A percentile compares a stretch with the other conserved stretches of the same genome.
These are phyloP conservation scores for Lenwebbia sp. DNA, from an alignment of 345 rosid genomes.

Conservation along the genomic window DNA sequence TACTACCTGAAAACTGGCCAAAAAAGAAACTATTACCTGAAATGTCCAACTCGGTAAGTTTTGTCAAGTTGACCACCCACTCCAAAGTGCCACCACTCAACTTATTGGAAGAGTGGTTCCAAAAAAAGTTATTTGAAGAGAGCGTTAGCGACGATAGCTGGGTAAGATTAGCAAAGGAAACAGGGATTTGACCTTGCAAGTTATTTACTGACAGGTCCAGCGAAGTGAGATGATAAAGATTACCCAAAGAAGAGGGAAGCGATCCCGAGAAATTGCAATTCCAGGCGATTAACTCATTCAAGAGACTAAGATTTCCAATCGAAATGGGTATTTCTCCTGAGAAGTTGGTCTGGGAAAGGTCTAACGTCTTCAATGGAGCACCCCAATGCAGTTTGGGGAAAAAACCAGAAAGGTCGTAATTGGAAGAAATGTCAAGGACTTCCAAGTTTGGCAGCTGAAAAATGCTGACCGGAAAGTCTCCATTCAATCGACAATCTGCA, in stretches of 20 bases:
- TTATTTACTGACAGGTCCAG: not conserved
- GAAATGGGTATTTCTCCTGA: not conserved
- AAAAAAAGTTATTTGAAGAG: too few species aligned
- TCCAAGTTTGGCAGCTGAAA: not conserved
- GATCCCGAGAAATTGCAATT: not conserved
- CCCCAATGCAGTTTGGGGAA: not conserved
- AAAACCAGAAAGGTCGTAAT: not conserved
- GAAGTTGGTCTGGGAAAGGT: not conserved
- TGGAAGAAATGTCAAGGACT: rapidly evolving
- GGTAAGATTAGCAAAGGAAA: not conserved
- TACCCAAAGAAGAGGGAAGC: not conserved
- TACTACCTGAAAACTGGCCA: too few species aligned
- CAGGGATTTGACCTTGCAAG: constrained; percentile 4
- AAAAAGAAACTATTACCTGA: too few species aligned
- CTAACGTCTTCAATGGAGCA: not conserved
- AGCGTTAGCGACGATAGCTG: too few species aligned
- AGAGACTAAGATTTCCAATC: not conserved
- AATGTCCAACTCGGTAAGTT: too few species aligned
- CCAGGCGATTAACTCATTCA: not conserved
- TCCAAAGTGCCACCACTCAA: too few species aligned
- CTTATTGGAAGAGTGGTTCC: too few species aligned
- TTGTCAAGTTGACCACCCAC: too few species aligned
- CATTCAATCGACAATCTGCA: not conserved
- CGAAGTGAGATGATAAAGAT: not conserved
- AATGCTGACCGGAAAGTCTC: not conserved